phyloP scores from a whole-genome alignment of 2,329 filamentous ascomycete genomes.

The Penicillium sp. region DNA sequence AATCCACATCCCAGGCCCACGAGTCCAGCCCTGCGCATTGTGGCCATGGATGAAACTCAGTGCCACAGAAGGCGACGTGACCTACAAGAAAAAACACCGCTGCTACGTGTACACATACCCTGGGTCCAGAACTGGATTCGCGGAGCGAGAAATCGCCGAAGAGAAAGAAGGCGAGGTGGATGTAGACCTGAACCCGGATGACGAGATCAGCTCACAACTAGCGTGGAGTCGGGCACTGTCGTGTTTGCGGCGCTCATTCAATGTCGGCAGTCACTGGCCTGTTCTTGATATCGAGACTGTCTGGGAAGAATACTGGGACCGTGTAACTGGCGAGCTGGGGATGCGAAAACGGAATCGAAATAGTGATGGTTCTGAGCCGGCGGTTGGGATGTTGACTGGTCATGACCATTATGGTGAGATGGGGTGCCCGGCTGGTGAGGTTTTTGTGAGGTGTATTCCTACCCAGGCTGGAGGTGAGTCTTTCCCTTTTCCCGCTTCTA shows the following conservation, averaged over 20 bases:
- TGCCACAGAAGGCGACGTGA: constrained; percentile 26
- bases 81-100: constrained; percentile 30
- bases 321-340: constrained; percentile 22
- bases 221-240: constrained; percentile 64
- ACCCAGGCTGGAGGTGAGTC: constrained; percentile 38
- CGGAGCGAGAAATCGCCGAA: constrained; percentile 62
- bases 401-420: constrained; percentile 5
- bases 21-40: constrained; percentile 9
- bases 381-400: constrained; percentile 3
- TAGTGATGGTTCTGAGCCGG: constrained; percentile 8
- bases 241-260: constrained; percentile 58
- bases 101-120: constrained; percentile 52
- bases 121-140: constrained; percentile 60
- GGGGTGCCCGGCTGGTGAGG: constrained; percentile 11
- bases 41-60: constrained; percentile 23
- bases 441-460: constrained; percentile 35
- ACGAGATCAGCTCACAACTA: constrained; percentile 54
- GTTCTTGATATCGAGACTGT: constrained; percentile 38
- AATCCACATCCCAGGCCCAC: constrained; percentile 53
- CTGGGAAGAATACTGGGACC: constrained; percentile 39
- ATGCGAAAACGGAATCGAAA: constrained; percentile 18
- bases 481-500: not conserved
- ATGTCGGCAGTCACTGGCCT: constrained; percentile 30
- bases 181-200: not conserved
- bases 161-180: constrained; percentile 39